Percentiles rank a stretch among this genome's conserved stretches.
phyloP scores from a whole-genome alignment of 2,329 filamentous ascomycete genomes.

The Monosporascus sp. region DNA sequence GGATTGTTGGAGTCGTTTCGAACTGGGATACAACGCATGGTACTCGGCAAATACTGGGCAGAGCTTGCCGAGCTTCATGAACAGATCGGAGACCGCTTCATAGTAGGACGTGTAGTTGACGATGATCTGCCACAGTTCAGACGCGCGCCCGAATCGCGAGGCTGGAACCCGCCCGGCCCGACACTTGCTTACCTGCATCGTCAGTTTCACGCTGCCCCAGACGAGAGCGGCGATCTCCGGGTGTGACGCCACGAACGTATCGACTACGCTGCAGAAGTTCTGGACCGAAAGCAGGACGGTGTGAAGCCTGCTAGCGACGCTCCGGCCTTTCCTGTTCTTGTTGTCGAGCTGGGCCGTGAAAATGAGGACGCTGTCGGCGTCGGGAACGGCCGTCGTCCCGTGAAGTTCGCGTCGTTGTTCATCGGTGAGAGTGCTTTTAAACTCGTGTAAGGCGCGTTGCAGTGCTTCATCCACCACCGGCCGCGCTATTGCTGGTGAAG shows the following conservation, averaged over 20 bases:
- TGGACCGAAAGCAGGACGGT: slow-evolving; percentile 30
- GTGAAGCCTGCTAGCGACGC: slow-evolving; percentile 22
- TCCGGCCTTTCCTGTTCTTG: slow-evolving; percentile 14
- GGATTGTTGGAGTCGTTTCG: slow-evolving; percentile 25
- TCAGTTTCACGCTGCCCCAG: slow-evolving; percentile 39
- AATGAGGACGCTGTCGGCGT: slow-evolving; percentile 24
- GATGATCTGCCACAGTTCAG: slow-evolving; percentile 16
- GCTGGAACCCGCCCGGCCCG: too few species aligned
- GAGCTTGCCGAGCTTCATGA: slow-evolving; percentile 27
- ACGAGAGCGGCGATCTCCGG: slow-evolving; percentile 33
- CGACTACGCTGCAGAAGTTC: slow-evolving; percentile 29
- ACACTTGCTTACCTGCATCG: slow-evolving; percentile 26
- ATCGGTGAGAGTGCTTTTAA: slow-evolving; percentile 3
- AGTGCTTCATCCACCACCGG: neutral
- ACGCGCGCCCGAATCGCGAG: too few species aligned
- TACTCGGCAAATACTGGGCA: slow-evolving; percentile 33
- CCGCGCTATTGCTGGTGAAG: neutral
- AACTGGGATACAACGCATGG: slow-evolving; percentile 28
- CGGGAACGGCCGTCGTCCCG: slow-evolving; percentile 10
- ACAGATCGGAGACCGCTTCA: slow-evolving; percentile 30
- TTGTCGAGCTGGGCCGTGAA: slow-evolving; percentile 30
- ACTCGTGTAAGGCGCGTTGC: neutral
- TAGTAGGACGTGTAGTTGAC: slow-evolving; percentile 34
- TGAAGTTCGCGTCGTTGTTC: neutral
- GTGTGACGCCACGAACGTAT: slow-evolving; percentile 32